Conservation (phyloP, 257 asterid species). For the Solanum bulbocastanum region DNA sequence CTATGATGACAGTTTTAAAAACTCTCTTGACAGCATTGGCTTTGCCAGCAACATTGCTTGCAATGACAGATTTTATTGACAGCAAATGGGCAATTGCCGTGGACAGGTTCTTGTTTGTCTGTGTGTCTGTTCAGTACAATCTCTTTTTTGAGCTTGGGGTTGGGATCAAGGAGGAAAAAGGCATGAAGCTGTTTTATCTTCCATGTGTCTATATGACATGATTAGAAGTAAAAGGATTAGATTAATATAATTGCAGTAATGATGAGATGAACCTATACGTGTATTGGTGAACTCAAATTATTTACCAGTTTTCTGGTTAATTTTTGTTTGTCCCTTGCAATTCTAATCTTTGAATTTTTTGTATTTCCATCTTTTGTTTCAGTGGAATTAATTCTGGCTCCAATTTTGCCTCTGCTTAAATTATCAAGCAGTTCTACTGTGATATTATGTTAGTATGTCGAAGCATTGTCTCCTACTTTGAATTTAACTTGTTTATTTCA, state of each 20-base stretch:
- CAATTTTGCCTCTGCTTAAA: background rate
- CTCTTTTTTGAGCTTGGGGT: background rate
- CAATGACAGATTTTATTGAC: conserved; percentile 75
- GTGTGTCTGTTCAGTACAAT: background rate
- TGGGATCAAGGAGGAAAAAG: background rate
- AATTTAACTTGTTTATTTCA: conserved; percentile 13
- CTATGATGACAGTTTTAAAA: conserved; percentile 89
- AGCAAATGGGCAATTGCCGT: conserved; percentile 90
- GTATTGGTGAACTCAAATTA: background rate
- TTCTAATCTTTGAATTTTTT: background rate
- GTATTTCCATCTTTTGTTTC: background rate
- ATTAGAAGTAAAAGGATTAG: background rate
- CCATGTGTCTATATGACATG: background rate
- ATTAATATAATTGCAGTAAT: background rate
- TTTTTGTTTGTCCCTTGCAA: background rate
- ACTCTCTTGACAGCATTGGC: conserved; percentile 74
- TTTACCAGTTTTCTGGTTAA: background rate
- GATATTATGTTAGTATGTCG: background rate
- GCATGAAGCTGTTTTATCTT: background rate
- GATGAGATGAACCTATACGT: background rate
- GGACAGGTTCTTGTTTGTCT: conserved; percentile 48
- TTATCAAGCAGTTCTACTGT: background rate
- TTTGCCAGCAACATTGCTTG: conserved; percentile 80
- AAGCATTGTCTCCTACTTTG: background rate
- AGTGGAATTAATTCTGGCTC: background rate